These are phyloP conservation scores for Metarhizium anisopliae DNA, from an alignment of 2,329 filamentous ascomycete species.

Conservation along the genomic window DNA sequence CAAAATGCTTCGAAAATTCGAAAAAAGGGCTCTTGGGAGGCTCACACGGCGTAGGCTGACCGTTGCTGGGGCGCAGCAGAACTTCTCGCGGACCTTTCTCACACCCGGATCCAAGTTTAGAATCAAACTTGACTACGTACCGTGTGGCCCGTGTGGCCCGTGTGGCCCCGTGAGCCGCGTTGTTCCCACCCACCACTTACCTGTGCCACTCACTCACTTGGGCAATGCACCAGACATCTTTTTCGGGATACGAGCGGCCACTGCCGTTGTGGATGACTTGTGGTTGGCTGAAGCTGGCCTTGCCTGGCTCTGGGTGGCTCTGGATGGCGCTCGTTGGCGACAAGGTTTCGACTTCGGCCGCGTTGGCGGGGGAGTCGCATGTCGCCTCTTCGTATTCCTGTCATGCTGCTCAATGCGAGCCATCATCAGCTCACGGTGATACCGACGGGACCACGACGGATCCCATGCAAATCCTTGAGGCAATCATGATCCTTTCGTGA, in stretches of 20 bases:
- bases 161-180: too few relatives aligned
- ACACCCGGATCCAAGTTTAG: too few relatives aligned
- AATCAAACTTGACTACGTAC: too few relatives aligned
- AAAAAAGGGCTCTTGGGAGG: too few relatives aligned
- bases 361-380: neutral
- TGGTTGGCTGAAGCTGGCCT: neutral
- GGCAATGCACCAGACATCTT: neutral
- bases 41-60: too few relatives aligned
- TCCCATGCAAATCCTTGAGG: neutral
- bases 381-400: neutral
- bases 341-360: neutral
- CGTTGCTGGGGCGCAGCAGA: too few relatives aligned
- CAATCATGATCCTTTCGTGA: too few relatives aligned
- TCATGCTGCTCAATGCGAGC: neutral
- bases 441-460: too few relatives aligned
- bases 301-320: neutral
- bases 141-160: too few relatives aligned
- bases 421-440: neutral
- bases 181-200: neutral
- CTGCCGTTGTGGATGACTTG: slow-evolving; percentile 1
- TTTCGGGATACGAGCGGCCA: slow-evolving; percentile 8
- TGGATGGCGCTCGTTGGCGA: neutral
- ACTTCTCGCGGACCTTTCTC: too few relatives aligned
- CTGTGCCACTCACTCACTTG: neutral
- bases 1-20: too few relatives aligned